Percentiles rank a stretch among this genome's conserved stretches.
Conservation (phyloP, 345 rosid genomes). For the Hevea brasiliensis region DNA sequence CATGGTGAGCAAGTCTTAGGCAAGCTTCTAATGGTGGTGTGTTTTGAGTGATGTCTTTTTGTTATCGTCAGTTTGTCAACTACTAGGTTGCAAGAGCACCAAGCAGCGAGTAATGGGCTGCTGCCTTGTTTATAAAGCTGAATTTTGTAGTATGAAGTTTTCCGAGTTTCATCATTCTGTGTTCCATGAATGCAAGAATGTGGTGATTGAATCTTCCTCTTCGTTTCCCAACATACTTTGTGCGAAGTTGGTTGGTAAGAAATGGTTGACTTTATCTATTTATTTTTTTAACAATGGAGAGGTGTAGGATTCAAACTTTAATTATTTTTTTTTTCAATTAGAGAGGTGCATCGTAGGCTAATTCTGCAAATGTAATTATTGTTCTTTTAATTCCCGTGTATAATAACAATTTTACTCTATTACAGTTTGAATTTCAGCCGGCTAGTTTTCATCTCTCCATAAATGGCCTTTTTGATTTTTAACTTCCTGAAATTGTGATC, state of each 20-base stretch:
- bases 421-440: neutral
- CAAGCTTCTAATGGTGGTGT: conserved; percentile 9
- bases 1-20: neutral
- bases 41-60: conserved; percentile 11
- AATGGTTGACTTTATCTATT: neutral
- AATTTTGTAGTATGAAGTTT: conserved; percentile 23
- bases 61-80: conserved; percentile 10
- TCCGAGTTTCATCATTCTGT: conserved; percentile 13
- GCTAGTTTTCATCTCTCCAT: neutral
- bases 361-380: too few relatives aligned
- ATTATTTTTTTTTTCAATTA: too few relatives aligned
- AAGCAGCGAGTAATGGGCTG: conserved; percentile 17
- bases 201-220: neutral
- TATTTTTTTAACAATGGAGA: too few relatives aligned
- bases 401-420: neutral
- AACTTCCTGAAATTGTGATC: neutral
- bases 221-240: too few relatives aligned
- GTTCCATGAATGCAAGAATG: neutral
- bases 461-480: too few relatives aligned
- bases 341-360: too few relatives aligned
- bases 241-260: neutral
- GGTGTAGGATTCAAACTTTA: too few relatives aligned
- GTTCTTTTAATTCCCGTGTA: too few relatives aligned
- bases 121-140: conserved; percentile 28
- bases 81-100: conserved; percentile 3